These are phyloP conservation scores for Tolypocladium ophioglossoides DNA, from an alignment of 2,329 filamentous ascomycete genomes.

Conservation along the genomic window DNA sequence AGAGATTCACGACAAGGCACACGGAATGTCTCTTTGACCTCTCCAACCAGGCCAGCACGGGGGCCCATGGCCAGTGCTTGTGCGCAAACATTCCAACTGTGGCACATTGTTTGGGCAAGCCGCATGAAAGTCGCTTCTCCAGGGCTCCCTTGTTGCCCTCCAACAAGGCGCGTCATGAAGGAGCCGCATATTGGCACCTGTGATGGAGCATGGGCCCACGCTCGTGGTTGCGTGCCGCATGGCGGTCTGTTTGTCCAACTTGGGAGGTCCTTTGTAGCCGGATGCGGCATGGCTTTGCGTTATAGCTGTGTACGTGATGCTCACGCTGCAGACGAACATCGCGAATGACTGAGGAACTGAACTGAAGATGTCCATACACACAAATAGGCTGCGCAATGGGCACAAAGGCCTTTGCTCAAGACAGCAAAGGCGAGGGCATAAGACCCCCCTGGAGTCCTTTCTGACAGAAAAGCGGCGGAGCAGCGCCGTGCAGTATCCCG, in stretches of 20 bases:
- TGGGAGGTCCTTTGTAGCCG: constrained; percentile 8
- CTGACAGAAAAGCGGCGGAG: not conserved
- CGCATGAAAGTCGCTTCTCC: constrained; percentile 1
- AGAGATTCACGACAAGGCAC: not conserved
- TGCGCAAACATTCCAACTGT: constrained; percentile 1
- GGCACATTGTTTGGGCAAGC: not conserved
- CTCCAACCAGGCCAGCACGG: not conserved
- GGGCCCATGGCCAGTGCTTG: constrained; percentile 1
- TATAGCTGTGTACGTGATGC: constrained; percentile 13
- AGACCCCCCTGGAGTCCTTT: not conserved
- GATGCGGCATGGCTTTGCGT: constrained; percentile 7
- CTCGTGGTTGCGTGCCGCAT: constrained; percentile 3
- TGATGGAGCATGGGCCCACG: constrained; percentile 1
- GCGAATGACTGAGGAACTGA: constrained; percentile 1
- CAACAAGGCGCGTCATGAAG: constrained; percentile 6
- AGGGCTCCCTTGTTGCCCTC: constrained; percentile 3
- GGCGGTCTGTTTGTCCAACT: constrained; percentile 4
- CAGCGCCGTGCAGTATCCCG: not conserved
- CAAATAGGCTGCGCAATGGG: constrained; percentile 4
- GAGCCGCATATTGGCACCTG: constrained; percentile 8
- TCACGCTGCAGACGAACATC: constrained; percentile 8
- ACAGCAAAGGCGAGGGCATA: constrained; percentile 1
- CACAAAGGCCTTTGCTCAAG: constrained; percentile 1
- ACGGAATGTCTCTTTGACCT: not conserved
- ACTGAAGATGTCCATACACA: constrained; percentile 1